Evolutionary conservation across 805 yeast species (phyloP).

Genomic region (Candida mattraensis): DNA sequence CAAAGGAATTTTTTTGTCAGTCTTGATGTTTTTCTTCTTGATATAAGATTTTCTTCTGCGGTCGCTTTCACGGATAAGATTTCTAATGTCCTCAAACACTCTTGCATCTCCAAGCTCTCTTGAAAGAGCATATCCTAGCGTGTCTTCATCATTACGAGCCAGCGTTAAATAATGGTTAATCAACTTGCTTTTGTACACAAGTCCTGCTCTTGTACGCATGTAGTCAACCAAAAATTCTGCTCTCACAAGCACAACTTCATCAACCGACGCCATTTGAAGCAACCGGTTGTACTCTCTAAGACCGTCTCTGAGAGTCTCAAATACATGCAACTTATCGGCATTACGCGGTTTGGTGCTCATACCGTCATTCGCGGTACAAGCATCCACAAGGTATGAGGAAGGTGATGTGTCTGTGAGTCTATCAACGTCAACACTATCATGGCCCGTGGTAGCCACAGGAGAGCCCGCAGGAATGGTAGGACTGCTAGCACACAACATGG

Average conservation of each 20-base stretch:
- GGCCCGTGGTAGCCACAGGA: conserved; percentile 7
- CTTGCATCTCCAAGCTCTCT: conserved; percentile 16
- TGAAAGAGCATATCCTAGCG: conserved; percentile 8
- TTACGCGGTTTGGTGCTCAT: conserved; percentile 1
- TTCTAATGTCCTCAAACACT: conserved; percentile 21
- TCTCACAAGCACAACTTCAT: conserved; percentile 22
- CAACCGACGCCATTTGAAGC: conserved; percentile 19
- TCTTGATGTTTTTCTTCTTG: conserved; percentile 22
- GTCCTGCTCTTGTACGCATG: conserved; percentile 17
- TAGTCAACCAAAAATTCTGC: conserved; percentile 28
- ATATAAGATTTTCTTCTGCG: conserved; percentile 29
- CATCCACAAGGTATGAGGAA: background rate
- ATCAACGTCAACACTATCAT: conserved; percentile 1
- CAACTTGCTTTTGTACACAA: conserved; percentile 24
- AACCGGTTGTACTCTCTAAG: conserved; percentile 23
- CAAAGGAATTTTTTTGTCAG: conserved; percentile 8
- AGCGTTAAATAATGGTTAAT: conserved; percentile 27
- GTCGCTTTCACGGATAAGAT: conserved; percentile 25
- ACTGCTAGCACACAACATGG: conserved; percentile 13
- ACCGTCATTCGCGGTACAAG: background rate
- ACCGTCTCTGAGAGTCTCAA: conserved; percentile 23
- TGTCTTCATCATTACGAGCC: conserved; percentile 24
- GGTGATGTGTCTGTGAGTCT: background rate
- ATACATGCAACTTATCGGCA: conserved; percentile 12
- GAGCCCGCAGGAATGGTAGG: conserved; percentile 22